A percentile compares a stretch with the other conserved stretches of the same genome.
Evolutionary conservation across 148 eudicot genomes (phyloP).

Genomic region (Chenopodium quinoa): DNA sequence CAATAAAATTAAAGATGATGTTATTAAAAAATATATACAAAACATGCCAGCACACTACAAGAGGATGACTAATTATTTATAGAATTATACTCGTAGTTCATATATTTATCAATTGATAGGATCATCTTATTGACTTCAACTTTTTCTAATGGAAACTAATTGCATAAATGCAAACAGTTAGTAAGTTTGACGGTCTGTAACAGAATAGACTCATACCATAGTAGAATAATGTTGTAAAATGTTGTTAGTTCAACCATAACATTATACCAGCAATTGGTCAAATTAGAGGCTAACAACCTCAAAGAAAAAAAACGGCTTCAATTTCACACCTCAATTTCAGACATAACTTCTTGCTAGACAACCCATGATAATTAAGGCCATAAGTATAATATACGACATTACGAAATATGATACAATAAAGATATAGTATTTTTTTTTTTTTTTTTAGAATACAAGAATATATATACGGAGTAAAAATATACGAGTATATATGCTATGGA

Average conservation of each 20-base stretch:
- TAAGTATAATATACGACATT: too few relatives aligned
- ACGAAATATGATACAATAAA: too few relatives aligned
- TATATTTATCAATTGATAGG: background rate
- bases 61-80: too few relatives aligned
- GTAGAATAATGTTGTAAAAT: background rate
- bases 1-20: too few relatives aligned
- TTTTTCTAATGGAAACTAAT: background rate
- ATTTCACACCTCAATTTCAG: background rate
- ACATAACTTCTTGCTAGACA: background rate
- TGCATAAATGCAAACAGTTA: background rate
- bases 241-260: too few relatives aligned
- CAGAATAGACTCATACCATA: background rate
- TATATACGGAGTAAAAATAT: too few relatives aligned
- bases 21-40: too few relatives aligned
- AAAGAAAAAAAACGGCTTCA: background rate
- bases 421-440: too few relatives aligned
- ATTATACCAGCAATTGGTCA: background rate
- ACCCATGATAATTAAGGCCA: background rate
- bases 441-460: too few relatives aligned
- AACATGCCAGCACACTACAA: too few relatives aligned
- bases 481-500: too few relatives aligned
- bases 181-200: background rate
- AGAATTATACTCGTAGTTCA: too few relatives aligned
- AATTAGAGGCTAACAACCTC: background rate
- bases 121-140: background rate